Evolutionary conservation across 805 yeast species (phyloP), one percentile per base, ranked within the genome.

Genomic region (Scheffersomyces coipomensis): DNA sequence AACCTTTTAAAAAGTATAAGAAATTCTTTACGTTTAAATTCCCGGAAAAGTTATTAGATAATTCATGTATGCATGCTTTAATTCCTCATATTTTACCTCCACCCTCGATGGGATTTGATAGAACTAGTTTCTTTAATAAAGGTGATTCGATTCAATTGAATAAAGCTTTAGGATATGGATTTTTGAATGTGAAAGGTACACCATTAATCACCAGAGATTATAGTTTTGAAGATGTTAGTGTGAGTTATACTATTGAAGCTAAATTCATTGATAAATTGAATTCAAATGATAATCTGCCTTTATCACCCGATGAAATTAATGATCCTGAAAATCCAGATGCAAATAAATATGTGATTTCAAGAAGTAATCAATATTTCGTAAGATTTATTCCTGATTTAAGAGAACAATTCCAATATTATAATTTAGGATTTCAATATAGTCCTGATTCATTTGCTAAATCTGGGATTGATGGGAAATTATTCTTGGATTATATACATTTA

Each of bases 21-120:
- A 80, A 80, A 51, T 77, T 71, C 46, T 77, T 80, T 55, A 73
- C 76, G 30, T 80, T 80, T 56, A 78, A 71, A 52, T 68, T 80
- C 36, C 86, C 86, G 1, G 60, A 68, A 27, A 72, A 71, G 45
- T 53, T 78, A 19, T 56, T 80, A 29, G 85, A 79, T 49, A 71
- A 71, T 17, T 57, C 72, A 5, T 79, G 85, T 49, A 64, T 71
- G 22, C 75, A 77, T 47, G 48, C 58, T n/a, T 42, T 61, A 5
- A 38, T 64, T 27, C 55, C 71, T 4, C 76, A 70, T 45, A 48
- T 60, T 6, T 51, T 66, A 41, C 72, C 75, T 0, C 75, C 76
- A 3, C 75, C 76, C 3, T 58, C 72, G 3, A 46, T 65, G 44
- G 76, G 76, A 1, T 44, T 68, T 4, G 76, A 70, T 40, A 41